phyloP scores from a whole-genome alignment of 305 asterid genomes.

The Plantago coronopus region DNA sequence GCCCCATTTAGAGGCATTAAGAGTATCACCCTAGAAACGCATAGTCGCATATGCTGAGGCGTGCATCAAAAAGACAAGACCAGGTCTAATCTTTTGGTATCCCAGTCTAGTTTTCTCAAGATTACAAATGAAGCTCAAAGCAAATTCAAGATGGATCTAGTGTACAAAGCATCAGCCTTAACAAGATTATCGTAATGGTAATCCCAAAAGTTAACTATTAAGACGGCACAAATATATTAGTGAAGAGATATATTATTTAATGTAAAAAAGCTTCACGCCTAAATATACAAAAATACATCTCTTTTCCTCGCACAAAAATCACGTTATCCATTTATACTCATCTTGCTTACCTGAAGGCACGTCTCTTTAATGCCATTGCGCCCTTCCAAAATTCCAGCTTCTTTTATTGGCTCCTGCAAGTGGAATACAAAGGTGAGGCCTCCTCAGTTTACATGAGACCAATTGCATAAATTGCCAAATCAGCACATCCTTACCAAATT shows the following conservation, averaged over 20 bases:
- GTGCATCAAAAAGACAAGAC: conserved; percentile 1
- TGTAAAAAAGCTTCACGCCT: too few species aligned
- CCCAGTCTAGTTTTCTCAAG: conserved; percentile 15
- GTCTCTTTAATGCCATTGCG: conserved; percentile 99
- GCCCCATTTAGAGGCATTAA: too few species aligned
- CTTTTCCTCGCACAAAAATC: conserved; percentile 3
- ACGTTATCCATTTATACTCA: conserved; percentile 7
- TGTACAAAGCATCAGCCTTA: conserved; percentile 15
- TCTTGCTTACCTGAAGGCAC: conserved; percentile 82
- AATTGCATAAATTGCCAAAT: conserved; percentile 13
- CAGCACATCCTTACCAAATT: conserved; percentile 71
- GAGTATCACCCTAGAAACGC: conserved; percentile 15
- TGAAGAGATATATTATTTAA: neutral
- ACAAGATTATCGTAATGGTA: conserved; percentile 6
- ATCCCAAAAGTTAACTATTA: conserved; percentile 19
- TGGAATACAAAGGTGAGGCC: conserved; percentile 21
- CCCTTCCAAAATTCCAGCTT: conserved; percentile 99
- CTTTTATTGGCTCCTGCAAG: conserved; percentile 93
- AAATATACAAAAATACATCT: neutral
- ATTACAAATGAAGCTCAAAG: conserved; percentile 3
- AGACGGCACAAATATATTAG: conserved; percentile 1
- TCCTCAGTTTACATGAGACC: conserved; percentile 11
- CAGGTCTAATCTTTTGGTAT: conserved; percentile 8
- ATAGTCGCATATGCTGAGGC: neutral
- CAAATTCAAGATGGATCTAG: conserved; percentile 14